Percentiles rank a stretch among this genome's conserved stretches.
Conservation (phyloP, 148 eudicot species). For the Nepenthes mirabilis region DNA sequence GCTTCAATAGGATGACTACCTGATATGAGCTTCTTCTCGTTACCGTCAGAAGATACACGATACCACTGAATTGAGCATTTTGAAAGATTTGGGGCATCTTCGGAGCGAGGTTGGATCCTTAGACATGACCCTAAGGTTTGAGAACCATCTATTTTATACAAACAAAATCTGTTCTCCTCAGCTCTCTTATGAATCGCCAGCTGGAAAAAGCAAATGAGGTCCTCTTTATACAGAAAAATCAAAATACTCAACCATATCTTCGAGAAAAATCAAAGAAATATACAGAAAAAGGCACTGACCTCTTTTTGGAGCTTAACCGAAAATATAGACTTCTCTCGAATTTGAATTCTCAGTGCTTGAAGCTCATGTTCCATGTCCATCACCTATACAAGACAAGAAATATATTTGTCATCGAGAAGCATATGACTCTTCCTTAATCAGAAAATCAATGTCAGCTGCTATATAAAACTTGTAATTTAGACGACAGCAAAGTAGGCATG, state of each 20-base stretch:
- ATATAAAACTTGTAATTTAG: too few relatives aligned
- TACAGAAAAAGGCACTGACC: slow-evolving; percentile 26
- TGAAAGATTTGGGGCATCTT: slow-evolving; percentile 64
- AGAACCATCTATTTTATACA: slow-evolving; percentile 59
- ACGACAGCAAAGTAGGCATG: too few relatives aligned
- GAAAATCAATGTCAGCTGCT: too few relatives aligned
- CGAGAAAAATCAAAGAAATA: neutral
- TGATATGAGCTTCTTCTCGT: slow-evolving; percentile 67
- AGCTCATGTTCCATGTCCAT: slow-evolving; percentile 97
- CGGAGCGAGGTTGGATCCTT: slow-evolving; percentile 49
- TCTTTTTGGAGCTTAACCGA: slow-evolving; percentile 84
- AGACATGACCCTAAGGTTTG: slow-evolving; percentile 73
- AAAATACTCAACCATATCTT: neutral
- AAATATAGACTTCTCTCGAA: slow-evolving; percentile 68
- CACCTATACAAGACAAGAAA: slow-evolving; percentile 30
- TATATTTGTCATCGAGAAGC: neutral
- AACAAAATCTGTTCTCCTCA: slow-evolving; percentile 52
- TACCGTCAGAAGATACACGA: slow-evolving; percentile 69
- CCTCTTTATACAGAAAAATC: neutral
- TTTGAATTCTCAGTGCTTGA: slow-evolving; percentile 72
- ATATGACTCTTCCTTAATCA: neutral
- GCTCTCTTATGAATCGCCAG: slow-evolving; percentile 70
- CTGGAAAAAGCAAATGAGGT: slow-evolving; percentile 21
- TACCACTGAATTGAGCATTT: slow-evolving; percentile 90
- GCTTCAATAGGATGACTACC: slow-evolving; percentile 23